phyloP scores from a whole-genome alignment of 345 rosid species.

The Pistacia integerrima region DNA sequence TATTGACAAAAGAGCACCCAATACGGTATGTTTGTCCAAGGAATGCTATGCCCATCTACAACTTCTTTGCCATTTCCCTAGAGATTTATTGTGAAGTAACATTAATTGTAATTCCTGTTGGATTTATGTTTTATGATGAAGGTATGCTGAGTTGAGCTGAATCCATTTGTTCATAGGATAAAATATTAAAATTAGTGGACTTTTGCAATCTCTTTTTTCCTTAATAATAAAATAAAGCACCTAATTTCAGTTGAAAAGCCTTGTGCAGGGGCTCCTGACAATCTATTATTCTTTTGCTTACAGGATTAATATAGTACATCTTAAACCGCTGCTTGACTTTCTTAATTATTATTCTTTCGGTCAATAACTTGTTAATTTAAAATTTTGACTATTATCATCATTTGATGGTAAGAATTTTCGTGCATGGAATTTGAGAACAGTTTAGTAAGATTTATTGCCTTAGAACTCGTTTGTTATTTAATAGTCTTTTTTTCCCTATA shows the following conservation, averaged over 20 bases:
- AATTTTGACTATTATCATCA: no score
- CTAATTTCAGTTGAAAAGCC: neutral
- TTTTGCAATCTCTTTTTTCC: neutral
- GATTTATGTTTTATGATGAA: neutral
- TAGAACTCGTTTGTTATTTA: neutral
- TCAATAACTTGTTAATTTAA: neutral
- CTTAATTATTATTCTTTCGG: neutral
- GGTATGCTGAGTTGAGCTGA: neutral
- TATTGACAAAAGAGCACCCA: constrained; percentile 23
- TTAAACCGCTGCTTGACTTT: constrained; percentile 2
- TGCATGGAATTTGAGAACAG: neutral
- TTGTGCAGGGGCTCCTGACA: neutral
- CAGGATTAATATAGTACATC: neutral
- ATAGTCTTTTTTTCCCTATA: neutral
- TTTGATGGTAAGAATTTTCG: constrained; percentile 1
- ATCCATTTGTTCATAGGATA: neutral
- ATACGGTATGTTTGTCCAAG: constrained; percentile 25
- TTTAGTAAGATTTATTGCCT: constrained; percentile 11
- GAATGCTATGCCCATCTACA: neutral
- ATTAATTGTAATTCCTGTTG: neutral
- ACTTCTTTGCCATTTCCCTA: neutral
- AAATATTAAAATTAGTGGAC: neutral
- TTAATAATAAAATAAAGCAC: neutral
- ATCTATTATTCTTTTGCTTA: neutral
- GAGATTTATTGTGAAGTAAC: neutral